Percentiles rank a stretch among this genome's conserved stretches.
phyloP scores from a whole-genome alignment of 306 rosid genomes.

The Castanea mollissima region DNA sequence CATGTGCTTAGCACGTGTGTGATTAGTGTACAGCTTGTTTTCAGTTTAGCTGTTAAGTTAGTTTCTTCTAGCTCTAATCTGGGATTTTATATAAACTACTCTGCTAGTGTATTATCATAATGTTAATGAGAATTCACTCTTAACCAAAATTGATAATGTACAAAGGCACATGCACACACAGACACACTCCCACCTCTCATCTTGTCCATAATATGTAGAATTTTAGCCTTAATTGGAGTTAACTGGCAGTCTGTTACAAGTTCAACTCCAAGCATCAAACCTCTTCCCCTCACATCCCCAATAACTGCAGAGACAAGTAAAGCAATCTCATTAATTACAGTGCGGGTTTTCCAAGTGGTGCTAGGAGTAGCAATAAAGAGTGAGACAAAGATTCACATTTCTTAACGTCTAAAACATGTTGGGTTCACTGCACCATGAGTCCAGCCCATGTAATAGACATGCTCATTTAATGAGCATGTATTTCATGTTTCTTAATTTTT shows the following conservation, averaged over 20 bases:
- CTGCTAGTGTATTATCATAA: too few species aligned
- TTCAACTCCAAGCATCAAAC: conserved; percentile 51
- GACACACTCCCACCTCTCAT: conserved; percentile 36
- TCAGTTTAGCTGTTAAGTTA: too few species aligned
- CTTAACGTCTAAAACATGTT: background rate
- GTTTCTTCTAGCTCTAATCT: too few species aligned
- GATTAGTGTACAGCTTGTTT: too few species aligned
- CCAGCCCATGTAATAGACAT: too few species aligned
- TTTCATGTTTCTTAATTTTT: too few species aligned
- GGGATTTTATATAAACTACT: too few species aligned
- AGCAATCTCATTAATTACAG: background rate
- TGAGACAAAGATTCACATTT: background rate
- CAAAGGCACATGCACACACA: background rate
- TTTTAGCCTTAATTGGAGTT: conserved; percentile 39
- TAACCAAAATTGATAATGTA: background rate
- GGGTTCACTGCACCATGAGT: too few species aligned
- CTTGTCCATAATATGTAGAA: conserved; percentile 26
- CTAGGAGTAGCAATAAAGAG: background rate
- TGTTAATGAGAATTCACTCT: too few species aligned
- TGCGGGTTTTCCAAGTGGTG: background rate
- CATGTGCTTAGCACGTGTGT: too few species aligned
- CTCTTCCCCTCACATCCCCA: conserved; percentile 54
- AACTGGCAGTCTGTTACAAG: conserved; percentile 33
- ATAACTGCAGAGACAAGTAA: conserved; percentile 32
- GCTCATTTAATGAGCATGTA: too few species aligned